Base-by-base conservation (phyloP, 2,329 filamentous ascomycete genomes). In the Nigrospora osmanthi region DNA sequence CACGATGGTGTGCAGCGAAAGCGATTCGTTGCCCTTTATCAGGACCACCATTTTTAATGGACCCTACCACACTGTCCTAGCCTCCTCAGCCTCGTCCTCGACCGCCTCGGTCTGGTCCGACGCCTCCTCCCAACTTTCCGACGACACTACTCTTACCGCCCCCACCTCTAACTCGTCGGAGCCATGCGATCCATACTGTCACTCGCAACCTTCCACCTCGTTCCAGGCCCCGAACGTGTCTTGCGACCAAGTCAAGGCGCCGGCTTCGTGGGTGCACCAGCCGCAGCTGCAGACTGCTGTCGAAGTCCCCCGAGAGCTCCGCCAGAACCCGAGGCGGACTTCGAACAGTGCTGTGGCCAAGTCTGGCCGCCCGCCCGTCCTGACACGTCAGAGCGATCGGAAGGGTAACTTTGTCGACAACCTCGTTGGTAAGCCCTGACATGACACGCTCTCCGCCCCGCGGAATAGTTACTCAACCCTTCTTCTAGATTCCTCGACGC, bases 401-500 rank as follows among this genome's bases (percentile, higher is more conserved):
- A 95, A 95, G 75, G 80, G 88, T 62, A 90, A 86, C 47, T 96
- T 97, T 62, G 91, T 97, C 68, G 90, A 96, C 68, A 93, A 84
- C 67, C 87, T 96, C 66, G 90, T 96, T 73, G 91, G 91, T 96
- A 89, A 88, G 91, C 75, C 64, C 56, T 61, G 58, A 66, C 62
- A 51, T 54, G 57, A 16, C 46, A 38, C 40, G 44, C 45, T 44
- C 38, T 40, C 31, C 23, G 23, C 23, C 45, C 47, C 43, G 23
- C 28, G 28, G 52, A 28, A 35, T 56, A 47, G 50, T 43, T 50
- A 58, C 64, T 68, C 57, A 68, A 66, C 52, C 47, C 46, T 41
- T 45, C 50, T 50, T 58, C 55, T 62, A 96, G 91, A 96, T 80
- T 95, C 91, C 57, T 93, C 93, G 43, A 93, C 93, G 44, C 89